phyloP scores from a whole-genome alignment of 768 basidiomycete genomes.

The Melanogaster broomeanus region DNA sequence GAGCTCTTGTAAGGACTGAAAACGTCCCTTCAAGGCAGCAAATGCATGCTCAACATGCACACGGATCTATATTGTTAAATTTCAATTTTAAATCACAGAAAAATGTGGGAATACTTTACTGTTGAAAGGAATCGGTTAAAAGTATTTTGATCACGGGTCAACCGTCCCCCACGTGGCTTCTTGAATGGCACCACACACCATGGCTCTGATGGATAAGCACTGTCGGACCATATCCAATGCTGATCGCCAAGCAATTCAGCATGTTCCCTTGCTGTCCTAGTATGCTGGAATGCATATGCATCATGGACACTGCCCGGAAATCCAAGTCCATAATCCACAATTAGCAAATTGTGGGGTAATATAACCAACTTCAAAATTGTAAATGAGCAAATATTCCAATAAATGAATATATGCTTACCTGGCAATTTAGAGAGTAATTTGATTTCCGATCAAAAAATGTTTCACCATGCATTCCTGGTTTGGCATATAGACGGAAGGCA shows the following conservation, averaged over 20 bases:
- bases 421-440: constrained; percentile 17
- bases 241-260: not conserved
- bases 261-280: not conserved
- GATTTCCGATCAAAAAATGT: constrained; percentile 18
- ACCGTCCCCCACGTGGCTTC: not conserved
- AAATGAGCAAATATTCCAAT: not conserved
- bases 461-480: constrained; percentile 5
- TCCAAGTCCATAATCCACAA: constrained; percentile 9
- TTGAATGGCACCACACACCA: constrained; percentile 15
- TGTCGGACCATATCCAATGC: constrained; percentile 10
- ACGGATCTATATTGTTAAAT: not conserved
- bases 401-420: constrained; percentile 7
- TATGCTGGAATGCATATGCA: not conserved
- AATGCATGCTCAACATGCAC: not conserved
- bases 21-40: not conserved
- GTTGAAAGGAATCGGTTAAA: not conserved
- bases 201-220: not conserved
- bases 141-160: not conserved
- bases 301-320: constrained; percentile 8
- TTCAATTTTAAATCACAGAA: no score
- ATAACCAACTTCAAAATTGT: constrained; percentile 2
- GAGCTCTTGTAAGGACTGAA: not conserved
- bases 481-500: constrained; percentile 6
- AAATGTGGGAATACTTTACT: not conserved
- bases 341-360: constrained; percentile 8